These are phyloP conservation scores for Phytophthora meadii DNA, from an alignment of 352 stramenopile species.

Conservation along the genomic window DNA sequence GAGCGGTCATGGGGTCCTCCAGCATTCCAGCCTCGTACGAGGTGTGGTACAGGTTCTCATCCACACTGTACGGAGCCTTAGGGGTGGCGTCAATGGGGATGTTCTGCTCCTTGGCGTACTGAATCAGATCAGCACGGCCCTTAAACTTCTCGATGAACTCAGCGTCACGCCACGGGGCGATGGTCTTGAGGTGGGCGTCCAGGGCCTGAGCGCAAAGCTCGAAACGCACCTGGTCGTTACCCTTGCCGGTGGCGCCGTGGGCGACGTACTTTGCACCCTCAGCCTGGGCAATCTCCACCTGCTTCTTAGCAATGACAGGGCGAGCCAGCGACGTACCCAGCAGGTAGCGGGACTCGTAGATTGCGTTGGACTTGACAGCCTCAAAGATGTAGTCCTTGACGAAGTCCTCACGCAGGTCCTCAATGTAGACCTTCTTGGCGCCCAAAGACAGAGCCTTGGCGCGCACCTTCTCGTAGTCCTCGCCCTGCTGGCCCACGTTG, in stretches of 20 bases:
- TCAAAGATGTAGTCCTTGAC: slow-evolving; percentile 95
- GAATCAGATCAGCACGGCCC: slow-evolving; percentile 95
- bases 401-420: slow-evolving; percentile 98
- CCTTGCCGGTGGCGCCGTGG: slow-evolving; percentile 98
- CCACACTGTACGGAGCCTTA: slow-evolving; percentile 98
- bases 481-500: slow-evolving; percentile 97
- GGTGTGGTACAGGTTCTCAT: slow-evolving; percentile 99
- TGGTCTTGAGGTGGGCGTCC: slow-evolving; percentile 95
- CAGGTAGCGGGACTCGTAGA: slow-evolving; percentile 98
- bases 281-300: slow-evolving; percentile 93
- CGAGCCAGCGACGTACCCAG: slow-evolving; percentile 97
- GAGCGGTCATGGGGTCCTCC: slow-evolving; percentile 94
- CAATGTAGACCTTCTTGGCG: slow-evolving; percentile 92
- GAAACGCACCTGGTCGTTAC: slow-evolving; percentile 99
- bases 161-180: slow-evolving; percentile 97
- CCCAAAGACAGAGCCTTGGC: slow-evolving; percentile 88
- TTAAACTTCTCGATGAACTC: slow-evolving; percentile 99
- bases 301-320: slow-evolving; percentile 98
- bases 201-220: slow-evolving; percentile 98
- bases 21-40: slow-evolving; percentile 98
- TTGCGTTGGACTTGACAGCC: slow-evolving; percentile 96
- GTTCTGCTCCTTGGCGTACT: slow-evolving; percentile 96
- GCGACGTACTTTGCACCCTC: slow-evolving; percentile 94
- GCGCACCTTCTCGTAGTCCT: slow-evolving; percentile 95
- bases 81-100: slow-evolving; percentile 98